These are phyloP conservation scores for Schwanniomyces sp. DNA, from an alignment of 805 yeast species.

Conservation along the genomic window DNA sequence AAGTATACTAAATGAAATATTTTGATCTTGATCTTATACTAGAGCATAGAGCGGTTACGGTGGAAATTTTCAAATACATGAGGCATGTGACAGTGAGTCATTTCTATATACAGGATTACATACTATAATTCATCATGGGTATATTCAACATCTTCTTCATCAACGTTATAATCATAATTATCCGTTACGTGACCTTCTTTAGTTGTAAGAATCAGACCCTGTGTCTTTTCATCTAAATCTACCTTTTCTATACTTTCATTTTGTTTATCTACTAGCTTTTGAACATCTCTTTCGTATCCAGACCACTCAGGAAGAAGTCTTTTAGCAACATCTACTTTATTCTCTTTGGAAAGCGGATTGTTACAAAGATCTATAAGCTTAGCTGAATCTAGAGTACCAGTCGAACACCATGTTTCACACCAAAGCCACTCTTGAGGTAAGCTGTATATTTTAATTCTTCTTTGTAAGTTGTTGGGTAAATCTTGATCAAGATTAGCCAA, in stretches of 20 bases:
- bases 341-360: conserved; percentile 80
- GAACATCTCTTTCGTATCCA: conserved; percentile 58
- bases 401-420: conserved; percentile 93
- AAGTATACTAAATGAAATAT: not conserved
- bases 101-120: not conserved
- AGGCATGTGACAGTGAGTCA: conserved; percentile 6
- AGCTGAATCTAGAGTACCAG: conserved; percentile 58
- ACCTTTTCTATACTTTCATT: not conserved
- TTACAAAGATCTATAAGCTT: conserved; percentile 83
- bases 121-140: conserved; percentile 5
- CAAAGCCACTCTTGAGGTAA: conserved; percentile 85
- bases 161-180: conserved; percentile 2
- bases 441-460: conserved; percentile 62
- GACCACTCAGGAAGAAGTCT: conserved; percentile 81
- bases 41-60: not conserved
- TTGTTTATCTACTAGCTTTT: conserved; percentile 5
- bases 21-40: not conserved
- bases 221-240: not conserved
- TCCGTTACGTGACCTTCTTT: not conserved
- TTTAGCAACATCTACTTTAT: conserved; percentile 71
- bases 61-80: not conserved
- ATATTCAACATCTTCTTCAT: not conserved
- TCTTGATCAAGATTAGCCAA: conserved; percentile 88
- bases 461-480: conserved; percentile 84
- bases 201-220: not conserved